Evolutionary conservation across 2,329 filamentous ascomycete species (phyloP), one percentile per base, ranked within the genome.

Genomic region (Gliomastix tumulicola): DNA sequence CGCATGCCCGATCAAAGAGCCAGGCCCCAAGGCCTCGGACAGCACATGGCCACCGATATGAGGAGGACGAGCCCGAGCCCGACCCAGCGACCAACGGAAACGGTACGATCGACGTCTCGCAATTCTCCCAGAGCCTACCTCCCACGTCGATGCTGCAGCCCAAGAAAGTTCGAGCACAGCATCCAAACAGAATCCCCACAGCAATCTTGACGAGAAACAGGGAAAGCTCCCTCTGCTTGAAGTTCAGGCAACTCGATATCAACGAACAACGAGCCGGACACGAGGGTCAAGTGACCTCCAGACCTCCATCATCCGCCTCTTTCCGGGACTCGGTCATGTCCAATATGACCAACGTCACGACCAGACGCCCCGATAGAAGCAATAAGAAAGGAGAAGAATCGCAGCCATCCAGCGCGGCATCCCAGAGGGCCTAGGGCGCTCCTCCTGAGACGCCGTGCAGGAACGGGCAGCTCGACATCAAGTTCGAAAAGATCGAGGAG

Each of bases 241-340:
- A 47, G 31, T 60, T 74, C 42, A 44, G 50, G 23, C 49, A 53
- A 12, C 42, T 74, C 41, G 64, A 54, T 36, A 54, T 74, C 23
- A 40, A 57, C 15, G 59, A 66, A 22, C 44, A 52, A 17, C 39
- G 33, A n/a, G 38, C 44, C 21, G 22, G 43, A 17, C 36, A 46
- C 42, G 56, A 56, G 48, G 57, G 52, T 68, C 71, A 69, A 74
- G 71, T 66, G 69, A 66, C 55, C 50, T 57, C 59, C 45, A 50
- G 43, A n/a, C 39, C 43, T 34, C 35, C 39, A 30, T 47, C 44
- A 18, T 21, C 43, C 44, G 34, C 42, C 37, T 46, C 41, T 39
- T 38, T 48, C 43, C 42, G 53, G 46, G 45, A 44, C 44, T 42
- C 49, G 36, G 28, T 43, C 21, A 41, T 40, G 25, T 44, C 42